phyloP scores from a whole-genome alignment of 371 early-diverging fungal genomes.

The Amoeboaphelidium protococcarum region DNA sequence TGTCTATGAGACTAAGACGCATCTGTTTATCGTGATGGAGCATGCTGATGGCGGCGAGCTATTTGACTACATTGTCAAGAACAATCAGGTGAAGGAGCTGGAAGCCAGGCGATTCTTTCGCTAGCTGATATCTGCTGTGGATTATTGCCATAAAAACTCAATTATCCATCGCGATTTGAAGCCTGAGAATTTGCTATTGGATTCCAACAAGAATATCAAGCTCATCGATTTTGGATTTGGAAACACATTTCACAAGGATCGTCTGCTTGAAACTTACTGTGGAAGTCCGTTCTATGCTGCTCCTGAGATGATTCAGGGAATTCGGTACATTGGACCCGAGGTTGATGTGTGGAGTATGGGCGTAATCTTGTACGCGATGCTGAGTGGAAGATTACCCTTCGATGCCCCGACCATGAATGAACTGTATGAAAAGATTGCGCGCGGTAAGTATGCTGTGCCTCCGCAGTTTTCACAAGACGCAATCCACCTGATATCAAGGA shows the following conservation, averaged over 20 bases:
- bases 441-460: slow-evolving; percentile 24
- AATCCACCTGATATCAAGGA: slow-evolving; percentile 5
- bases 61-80: slow-evolving; percentile 87
- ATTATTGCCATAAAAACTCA: slow-evolving; percentile 62
- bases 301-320: slow-evolving; percentile 48
- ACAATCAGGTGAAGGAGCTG: slow-evolving; percentile 66
- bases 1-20: slow-evolving; percentile 82
- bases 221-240: slow-evolving; percentile 94
- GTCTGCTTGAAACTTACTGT: slow-evolving; percentile 69
- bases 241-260: slow-evolving; percentile 51
- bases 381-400: slow-evolving; percentile 47
- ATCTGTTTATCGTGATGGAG: slow-evolving; percentile 92
- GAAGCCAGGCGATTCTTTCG: slow-evolving; percentile 80
- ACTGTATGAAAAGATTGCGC: slow-evolving; percentile 31
- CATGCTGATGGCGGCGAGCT: slow-evolving; percentile 78
- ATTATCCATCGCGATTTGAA: slow-evolving; percentile 23
- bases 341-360: slow-evolving; percentile 56
- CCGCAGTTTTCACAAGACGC: slow-evolving; percentile 12
- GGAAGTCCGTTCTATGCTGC: slow-evolving; percentile 70
- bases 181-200: slow-evolving; percentile 50
- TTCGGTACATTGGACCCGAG: slow-evolving; percentile 39
- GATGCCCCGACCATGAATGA: slow-evolving; percentile 43
- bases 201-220: slow-evolving; percentile 58
- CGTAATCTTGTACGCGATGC: slow-evolving; percentile 39
- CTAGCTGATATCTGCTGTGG: slow-evolving; percentile 91